A percentile compares a stretch with the other conserved stretches of the same genome.
Evolutionary conservation across 1,284 basidiomycete species (phyloP).

Genomic region (Gomphus sp.): DNA sequence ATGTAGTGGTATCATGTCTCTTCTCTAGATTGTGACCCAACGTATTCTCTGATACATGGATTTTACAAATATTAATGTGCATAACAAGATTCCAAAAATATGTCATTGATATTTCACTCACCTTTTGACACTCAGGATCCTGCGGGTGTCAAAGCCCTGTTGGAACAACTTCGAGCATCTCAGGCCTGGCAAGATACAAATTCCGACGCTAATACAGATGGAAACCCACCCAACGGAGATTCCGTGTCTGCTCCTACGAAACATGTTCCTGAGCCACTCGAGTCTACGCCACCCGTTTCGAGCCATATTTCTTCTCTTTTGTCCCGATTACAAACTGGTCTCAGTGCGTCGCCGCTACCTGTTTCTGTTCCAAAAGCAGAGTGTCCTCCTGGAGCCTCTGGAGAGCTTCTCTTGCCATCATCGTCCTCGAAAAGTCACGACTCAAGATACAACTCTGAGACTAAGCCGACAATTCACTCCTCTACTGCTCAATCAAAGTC

Average conservation of each 20-base stretch:
- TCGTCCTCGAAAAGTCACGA: not conserved
- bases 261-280: not conserved
- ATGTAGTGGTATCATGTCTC: not conserved
- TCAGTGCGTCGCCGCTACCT: not conserved
- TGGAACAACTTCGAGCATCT: constrained; percentile 54
- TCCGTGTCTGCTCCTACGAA: not conserved
- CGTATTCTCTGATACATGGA: constrained; percentile 12
- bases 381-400: not conserved
- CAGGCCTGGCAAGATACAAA: constrained; percentile 49
- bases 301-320: constrained; percentile 5
- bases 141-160: constrained; percentile 49
- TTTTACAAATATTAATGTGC: constrained; percentile 28
- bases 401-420: constrained; percentile 10
- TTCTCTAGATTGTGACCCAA: not conserved
- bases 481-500: constrained; percentile 23
- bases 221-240: not conserved
- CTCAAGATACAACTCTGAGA: not conserved
- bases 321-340: not conserved
- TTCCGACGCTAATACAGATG: not conserved
- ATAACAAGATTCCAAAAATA: constrained; percentile 7
- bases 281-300: not conserved
- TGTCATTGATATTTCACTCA: not conserved
- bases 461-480: not conserved
- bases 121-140: constrained; percentile 37
- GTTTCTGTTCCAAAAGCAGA: not conserved